Conservation (phyloP, 2,329 filamentous ascomycete species). For the Neofusicoccum sp. region DNA sequence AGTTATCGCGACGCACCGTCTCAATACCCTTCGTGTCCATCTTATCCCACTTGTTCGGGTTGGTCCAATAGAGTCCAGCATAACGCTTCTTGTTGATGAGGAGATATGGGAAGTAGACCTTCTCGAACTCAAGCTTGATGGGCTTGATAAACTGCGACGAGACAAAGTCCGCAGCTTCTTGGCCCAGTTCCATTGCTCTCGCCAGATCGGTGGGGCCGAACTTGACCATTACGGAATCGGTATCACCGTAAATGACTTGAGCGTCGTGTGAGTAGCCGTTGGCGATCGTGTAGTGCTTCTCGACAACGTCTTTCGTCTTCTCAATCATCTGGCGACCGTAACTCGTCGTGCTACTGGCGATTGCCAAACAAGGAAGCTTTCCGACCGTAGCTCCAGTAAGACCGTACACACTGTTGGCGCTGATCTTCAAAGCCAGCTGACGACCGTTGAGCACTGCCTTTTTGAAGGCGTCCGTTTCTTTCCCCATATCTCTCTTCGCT, state of each 20-base stretch:
- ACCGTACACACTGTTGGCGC: slow-evolving; percentile 97
- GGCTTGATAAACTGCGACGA: slow-evolving; percentile 92
- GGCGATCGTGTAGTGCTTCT: slow-evolving; percentile 81
- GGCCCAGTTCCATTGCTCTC: slow-evolving; percentile 91
- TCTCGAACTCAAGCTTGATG: slow-evolving; percentile 99
- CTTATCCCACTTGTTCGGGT: slow-evolving; percentile 91
- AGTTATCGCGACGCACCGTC: slow-evolving; percentile 95
- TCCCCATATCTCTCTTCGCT: slow-evolving; percentile 83
- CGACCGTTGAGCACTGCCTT: slow-evolving; percentile 97
- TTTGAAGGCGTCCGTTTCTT: slow-evolving; percentile 93
- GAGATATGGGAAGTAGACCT: slow-evolving; percentile 96
- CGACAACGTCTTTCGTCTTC: slow-evolving; percentile 94
- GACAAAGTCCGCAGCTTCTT: slow-evolving; percentile 85
- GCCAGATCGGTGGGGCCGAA: slow-evolving; percentile 86
- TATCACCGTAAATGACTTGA: slow-evolving; percentile 97
- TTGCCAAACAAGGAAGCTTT: slow-evolving; percentile 90
- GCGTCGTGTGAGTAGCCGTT: slow-evolving; percentile 95
- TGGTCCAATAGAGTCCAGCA: slow-evolving; percentile 96
- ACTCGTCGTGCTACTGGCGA: slow-evolving; percentile 94
- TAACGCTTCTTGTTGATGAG: slow-evolving; percentile 99
- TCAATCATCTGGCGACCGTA: slow-evolving; percentile 99
- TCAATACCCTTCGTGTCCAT: slow-evolving; percentile 99
- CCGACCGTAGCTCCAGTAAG: slow-evolving; percentile 93
- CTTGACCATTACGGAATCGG: slow-evolving; percentile 99
- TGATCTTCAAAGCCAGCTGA: slow-evolving; percentile 92